Conservation (phyloP, 1,139 yeast species). For the Citeromyces hawaiiensis region DNA sequence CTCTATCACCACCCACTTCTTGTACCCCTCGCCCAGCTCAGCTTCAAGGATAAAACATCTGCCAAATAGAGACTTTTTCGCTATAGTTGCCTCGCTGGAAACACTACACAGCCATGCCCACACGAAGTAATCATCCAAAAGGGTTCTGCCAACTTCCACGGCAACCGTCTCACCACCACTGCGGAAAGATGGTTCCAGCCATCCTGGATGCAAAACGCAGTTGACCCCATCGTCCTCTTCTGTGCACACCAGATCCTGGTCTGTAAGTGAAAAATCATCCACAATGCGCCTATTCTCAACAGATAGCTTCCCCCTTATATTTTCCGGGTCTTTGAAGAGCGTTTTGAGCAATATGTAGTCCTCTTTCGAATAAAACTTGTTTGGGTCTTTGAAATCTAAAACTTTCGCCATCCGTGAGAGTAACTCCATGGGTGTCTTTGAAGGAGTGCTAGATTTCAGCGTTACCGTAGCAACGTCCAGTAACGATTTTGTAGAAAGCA, state of each 20-base stretch:
- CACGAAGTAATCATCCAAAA: constrained; percentile 76
- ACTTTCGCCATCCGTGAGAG: constrained; percentile 51
- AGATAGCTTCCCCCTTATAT: constrained; percentile 54
- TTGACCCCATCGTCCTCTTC: constrained; percentile 7
- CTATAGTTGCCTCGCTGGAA: constrained; percentile 60
- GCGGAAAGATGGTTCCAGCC: constrained; percentile 13
- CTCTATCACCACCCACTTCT: constrained; percentile 74
- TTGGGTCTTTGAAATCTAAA: constrained; percentile 57
- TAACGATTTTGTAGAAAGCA: constrained; percentile 23
- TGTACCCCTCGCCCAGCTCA: constrained; percentile 44
- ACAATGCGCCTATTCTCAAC: constrained; percentile 63
- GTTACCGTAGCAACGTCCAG: constrained; percentile 57
- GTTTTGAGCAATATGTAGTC: constrained; percentile 68
- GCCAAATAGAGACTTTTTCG: constrained; percentile 61
- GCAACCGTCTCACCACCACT: constrained; percentile 15
- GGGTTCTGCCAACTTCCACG: constrained; percentile 46
- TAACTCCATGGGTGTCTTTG: constrained; percentile 43
- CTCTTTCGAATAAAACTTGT: constrained; percentile 60
- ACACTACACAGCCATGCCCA: constrained; percentile 85
- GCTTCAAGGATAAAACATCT: constrained; percentile 54
- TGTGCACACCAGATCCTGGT: constrained; percentile 13
- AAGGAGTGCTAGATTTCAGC: constrained; percentile 47
- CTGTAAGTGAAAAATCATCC: constrained; percentile 32
- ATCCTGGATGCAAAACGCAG: constrained; percentile 14
- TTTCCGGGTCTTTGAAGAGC: constrained; percentile 43